A percentile compares a stretch with the other conserved stretches of the same genome.
phyloP scores from a whole-genome alignment of 768 basidiomycete species.

The Pleurotus citrinopileatus region DNA sequence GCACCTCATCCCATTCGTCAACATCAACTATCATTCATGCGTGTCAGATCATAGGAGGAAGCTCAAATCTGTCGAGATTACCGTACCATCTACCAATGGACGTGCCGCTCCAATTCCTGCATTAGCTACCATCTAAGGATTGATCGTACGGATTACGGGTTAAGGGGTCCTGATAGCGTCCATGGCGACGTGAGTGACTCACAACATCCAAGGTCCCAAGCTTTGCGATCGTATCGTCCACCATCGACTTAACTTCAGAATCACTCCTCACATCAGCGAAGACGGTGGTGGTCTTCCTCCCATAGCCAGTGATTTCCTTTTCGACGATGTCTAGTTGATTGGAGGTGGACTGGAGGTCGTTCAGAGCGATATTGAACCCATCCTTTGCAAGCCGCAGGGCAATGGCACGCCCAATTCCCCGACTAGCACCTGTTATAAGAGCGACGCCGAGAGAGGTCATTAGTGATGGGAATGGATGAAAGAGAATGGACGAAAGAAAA shows the following conservation, averaged over 20 bases:
- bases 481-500: too few relatives aligned
- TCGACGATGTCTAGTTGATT: conserved; percentile 19
- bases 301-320: conserved; percentile 21
- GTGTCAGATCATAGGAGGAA: not conserved
- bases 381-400: conserved; percentile 28
- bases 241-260: conserved; percentile 23
- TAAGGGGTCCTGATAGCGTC: too few relatives aligned
- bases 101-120: not conserved
- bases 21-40: not conserved
- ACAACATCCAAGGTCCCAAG: conserved; percentile 26
- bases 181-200: too few relatives aligned
- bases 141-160: not conserved
- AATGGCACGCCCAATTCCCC: conserved; percentile 29
- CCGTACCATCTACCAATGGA: not conserved
- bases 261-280: conserved; percentile 26
- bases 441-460: conserved; percentile 22
- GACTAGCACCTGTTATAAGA: conserved; percentile 26
- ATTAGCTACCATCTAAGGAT: not conserved
- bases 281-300: conserved; percentile 17
- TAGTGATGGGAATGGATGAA: too few relatives aligned
- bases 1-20: not conserved
- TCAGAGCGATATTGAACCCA: conserved; percentile 28
- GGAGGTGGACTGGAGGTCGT: conserved; percentile 19
- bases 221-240: conserved; percentile 20
- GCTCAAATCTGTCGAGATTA: not conserved